Conservation (phyloP, 106 monocot genomes). For the Ottelia alismoides region DNA sequence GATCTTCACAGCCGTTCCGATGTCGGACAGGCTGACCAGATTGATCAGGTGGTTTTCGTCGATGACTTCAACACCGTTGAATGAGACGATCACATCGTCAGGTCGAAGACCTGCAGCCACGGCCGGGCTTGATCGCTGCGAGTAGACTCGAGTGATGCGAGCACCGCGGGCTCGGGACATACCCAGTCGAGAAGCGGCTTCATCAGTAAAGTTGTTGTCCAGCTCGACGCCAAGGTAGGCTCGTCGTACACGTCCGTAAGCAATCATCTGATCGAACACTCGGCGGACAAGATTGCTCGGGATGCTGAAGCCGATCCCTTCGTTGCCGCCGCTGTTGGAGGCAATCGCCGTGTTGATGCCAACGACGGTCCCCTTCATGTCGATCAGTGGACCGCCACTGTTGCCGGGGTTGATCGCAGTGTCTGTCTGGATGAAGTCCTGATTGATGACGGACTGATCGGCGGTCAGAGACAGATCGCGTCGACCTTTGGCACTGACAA, state of each 20-base stretch:
- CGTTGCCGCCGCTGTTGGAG: not conserved
- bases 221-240: not conserved
- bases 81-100: not conserved
- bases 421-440: not conserved
- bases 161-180: not conserved
- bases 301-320: not conserved
- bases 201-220: not conserved
- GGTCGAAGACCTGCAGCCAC: not conserved
- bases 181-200: not conserved
- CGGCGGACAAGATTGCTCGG: not conserved
- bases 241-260: not conserved
- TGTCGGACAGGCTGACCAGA: too few relatives aligned
- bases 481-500: not conserved
- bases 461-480: too few relatives aligned
- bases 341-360: not conserved
- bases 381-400: not conserved
- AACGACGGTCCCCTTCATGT: not conserved
- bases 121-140: not conserved
- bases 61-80: too few relatives aligned
- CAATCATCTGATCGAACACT: not conserved
- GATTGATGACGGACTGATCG: not conserved
- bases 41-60: too few relatives aligned
- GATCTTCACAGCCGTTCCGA: too few relatives aligned
- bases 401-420: not conserved
- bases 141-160: not conserved